Base-by-base conservation (phyloP, 768 basidiomycete genomes). In the Pseudohyphozyma bogoriensis region DNA sequence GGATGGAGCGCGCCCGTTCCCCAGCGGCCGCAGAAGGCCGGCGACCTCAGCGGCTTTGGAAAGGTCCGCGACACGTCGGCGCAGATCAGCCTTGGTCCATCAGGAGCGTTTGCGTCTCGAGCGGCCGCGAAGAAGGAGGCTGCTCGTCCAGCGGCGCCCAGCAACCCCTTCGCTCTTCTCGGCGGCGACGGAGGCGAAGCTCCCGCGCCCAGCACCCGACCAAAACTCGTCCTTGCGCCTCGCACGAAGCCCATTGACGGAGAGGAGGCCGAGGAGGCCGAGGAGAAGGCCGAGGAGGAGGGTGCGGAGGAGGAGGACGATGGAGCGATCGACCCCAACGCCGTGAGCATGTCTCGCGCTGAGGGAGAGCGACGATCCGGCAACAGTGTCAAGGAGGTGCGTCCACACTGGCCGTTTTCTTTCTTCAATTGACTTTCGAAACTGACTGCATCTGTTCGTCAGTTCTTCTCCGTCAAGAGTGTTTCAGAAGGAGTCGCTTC, bases 401-500 rank as follows among this genome's bases (percentile, higher is more conserved):
- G 58, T 53, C 31, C n/a, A n/a, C n/a, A n/a, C n/a, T n/a, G n/a
- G n/a, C 37, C 20, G 7, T 22, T 28, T 35, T 24, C 51, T 10
- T 13, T 4, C 10, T 62, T 45, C 45, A 26, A 6, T 13, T 26
- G 13, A 26, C 28, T 29, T 28, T 13, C 50, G n/a, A 26, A 29
- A 51, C 54, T 22, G 24, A 51, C 32, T 39, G 2, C 13, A 45
- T 56, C 20, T 22, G 29, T 77, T 58, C 89, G 87, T 74, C 89
- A 96, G 77, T 86, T 89, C 77, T 90, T 85, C 74, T 81, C 78
- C 65, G 82, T 88, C 68, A 85, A 87, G 66, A 86, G 84, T 70
- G 73, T 95, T 58, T 84, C 85, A 36, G 92, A 95, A 73, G 90
- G 87, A 16, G 89, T 89, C 67, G 80, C 80, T 29, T 92, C 91